Conservation (phyloP, 257 asterid genomes). For the Fraxinus pennsylvanica region DNA sequence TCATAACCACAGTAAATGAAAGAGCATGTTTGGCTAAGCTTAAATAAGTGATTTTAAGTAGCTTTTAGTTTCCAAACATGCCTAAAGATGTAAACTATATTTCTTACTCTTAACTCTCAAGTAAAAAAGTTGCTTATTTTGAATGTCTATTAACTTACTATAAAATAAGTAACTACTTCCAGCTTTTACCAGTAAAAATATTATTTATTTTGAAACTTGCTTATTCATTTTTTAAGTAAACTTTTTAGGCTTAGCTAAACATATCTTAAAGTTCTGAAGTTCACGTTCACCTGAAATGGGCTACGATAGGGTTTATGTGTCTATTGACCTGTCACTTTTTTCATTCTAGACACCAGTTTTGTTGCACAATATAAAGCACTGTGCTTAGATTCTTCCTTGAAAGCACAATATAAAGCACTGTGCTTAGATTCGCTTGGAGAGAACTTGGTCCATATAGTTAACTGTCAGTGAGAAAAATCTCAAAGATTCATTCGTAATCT, state of each 20-base stretch:
- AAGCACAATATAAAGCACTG: slow-evolving; percentile 63
- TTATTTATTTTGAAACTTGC: not conserved
- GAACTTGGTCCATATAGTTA: slow-evolving; percentile 69
- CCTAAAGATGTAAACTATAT: too few relatives aligned
- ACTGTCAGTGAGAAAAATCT: slow-evolving; percentile 87
- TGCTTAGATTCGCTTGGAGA: slow-evolving; percentile 57
- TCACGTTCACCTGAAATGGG: slow-evolving; percentile 12
- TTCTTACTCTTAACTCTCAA: not conserved
- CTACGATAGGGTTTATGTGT: too few relatives aligned
- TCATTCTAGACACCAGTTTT: slow-evolving; percentile 5
- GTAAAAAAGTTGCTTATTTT: not conserved
- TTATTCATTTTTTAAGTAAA: not conserved
- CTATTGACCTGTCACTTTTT: too few relatives aligned
- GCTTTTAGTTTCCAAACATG: not conserved
- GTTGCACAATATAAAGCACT: slow-evolving; percentile 31
- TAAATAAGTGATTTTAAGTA: not conserved
- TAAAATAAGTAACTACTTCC: not conserved
- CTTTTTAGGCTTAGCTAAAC: not conserved
- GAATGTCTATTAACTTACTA: not conserved
- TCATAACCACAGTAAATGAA: slow-evolving; percentile 20
- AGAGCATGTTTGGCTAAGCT: not conserved
- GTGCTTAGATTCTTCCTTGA: slow-evolving; percentile 51
- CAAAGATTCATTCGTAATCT: slow-evolving; percentile 73
- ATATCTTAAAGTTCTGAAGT: not conserved
- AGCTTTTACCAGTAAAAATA: not conserved